Base-by-base conservation (phyloP, 805 yeast genomes). In the Blastobotrys mokoenaii region DNA sequence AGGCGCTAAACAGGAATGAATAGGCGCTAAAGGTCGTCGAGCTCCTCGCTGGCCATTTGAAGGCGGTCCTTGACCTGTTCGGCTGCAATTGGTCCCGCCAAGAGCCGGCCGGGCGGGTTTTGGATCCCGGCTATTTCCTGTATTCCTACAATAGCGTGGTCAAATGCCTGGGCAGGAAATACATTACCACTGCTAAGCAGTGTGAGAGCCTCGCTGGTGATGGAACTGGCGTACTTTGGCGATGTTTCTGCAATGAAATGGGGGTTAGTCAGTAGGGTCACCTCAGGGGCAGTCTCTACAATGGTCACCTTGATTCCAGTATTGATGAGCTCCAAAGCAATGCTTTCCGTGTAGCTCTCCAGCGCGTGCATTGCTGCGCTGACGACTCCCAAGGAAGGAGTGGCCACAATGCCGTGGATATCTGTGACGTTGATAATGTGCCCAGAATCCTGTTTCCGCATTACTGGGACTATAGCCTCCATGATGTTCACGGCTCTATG, bases 261-360 rank as follows among this genome's bases (percentile, higher is more conserved):
- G 7, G 57, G 50, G 14, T 45, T 46, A 12, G 60, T 44, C 12
- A 55, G 49, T 12, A 51, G 41, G 3, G 52, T 43, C 15, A 58
- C 55, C 44, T 61, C 64, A 3, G 55, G 40, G 14, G 61, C 49
- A 11, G 59, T 49, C 46, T 60, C 54, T 22, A 62, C 61, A 12
- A 62, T 47, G 3, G 66, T 51, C 22, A 59, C 51, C 33, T 58
- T 59, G 35, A 62, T 43, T 18, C 55, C 51, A 41, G 48, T 49
- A n/a, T 57, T 53, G 12, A 58, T 58, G 1, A 59, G 45, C 33
- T 56, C 59, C 34, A 56, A 49, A 6, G 64, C 63, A 18, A 62
- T 50, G 11, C 60, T 54, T 44, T 62, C 66, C 8, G 50, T 41
- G 43, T 57, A 61, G n/a, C 65, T 65, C 46, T 62, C 66, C 15